Evolutionary conservation across 2,329 filamentous ascomycete genomes (phyloP), one percentile per base, ranked within the genome.

Genomic region (Diaporthe sp.): DNA sequence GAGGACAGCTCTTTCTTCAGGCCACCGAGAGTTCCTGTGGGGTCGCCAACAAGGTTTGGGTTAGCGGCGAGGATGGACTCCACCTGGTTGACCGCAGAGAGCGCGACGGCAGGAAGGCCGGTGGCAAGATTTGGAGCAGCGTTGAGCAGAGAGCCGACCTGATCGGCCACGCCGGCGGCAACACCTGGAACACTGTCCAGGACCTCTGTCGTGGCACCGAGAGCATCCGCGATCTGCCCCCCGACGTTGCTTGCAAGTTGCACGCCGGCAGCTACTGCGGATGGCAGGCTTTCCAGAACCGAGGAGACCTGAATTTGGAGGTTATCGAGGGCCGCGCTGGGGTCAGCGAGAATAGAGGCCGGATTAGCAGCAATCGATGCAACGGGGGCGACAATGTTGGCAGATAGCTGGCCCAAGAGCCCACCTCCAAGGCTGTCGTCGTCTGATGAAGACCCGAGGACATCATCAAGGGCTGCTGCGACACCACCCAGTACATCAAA

Each of bases 91-190:
- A 75, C 71, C 13, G 66, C 70, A 56, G 66, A 70, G 39, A 76
- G 66, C 22, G 73, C 75, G 47, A 53, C 75, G 56, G 73, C 75
- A 19, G 75, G 75, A 39, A 76, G 44, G 15, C 72, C 75, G 9
- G 75, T 75, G 66, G 73, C 75, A 22, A 76, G 70, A n/a, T 44
- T 42, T 4, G 75, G 75, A 35, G 65, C 75, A 39, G 73, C 73
- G 47, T 75, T 63, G 6, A 76, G 55, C 9, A 76, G 59, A 51
- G 70, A 73, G 15, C 73, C 75, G 32, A 76, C 35, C 44, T 75
- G 70, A 15, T 74, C 66, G 56, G 70, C 73, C 17, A 76, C 39
- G 50, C 73, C 75, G 35, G 53, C 70, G 22, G 70, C 75, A 15
- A 76, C 70, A 22, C 56, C 75, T 32, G 75, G 73, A 15, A 51